Base-by-base conservation (phyloP, 306 rosid species). In the Acacia crassicarpa region DNA sequence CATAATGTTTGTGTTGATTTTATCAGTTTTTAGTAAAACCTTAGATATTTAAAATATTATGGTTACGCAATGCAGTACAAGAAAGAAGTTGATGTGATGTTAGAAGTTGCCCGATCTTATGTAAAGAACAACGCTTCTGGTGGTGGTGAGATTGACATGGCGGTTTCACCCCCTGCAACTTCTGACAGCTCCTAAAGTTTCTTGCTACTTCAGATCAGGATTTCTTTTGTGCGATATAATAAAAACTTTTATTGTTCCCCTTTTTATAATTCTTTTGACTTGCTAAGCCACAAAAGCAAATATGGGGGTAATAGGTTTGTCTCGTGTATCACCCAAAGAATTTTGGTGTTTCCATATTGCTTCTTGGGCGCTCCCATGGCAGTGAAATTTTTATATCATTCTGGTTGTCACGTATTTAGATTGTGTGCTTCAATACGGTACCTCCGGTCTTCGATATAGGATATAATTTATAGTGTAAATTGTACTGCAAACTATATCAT, bases 21-120 rank as follows among this genome's bases (percentile, higher is more conserved):
- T 51, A 68, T 49, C 15, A 62, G 65, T 78, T 53, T 33, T 35
- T 2, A 68, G 62, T 48, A 68, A 27, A 53, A 76, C 23, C 62
- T 76, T 83, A 35, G 74, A 66, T 83, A 78, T 61, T 73, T 0
- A 30, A 51, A 67, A 45, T 56, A 23, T 69, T 83, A 17, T 79
- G 76, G 77, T 76, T 67, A 30, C 72, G 82, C 62, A 69, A 81
- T 91, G 90, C 61, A 95, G 99, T 95, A 92, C 94, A 95, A 95
- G 89, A 92, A 88, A 87, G 99, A 92, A 83, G 93, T 93, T 76
- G 97, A 91, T 27, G 66, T 85, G 75, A 95, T 91, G 92, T 75
- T 93, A 85, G 94, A 89, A 66, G 89, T 90, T 66, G 98, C 99
- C 51, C 91, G 87, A 59, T 88, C 90, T 15, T 86, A 81, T 79